Evolutionary conservation across 1,139 yeast species (phyloP), one percentile per base, ranked within the genome.

Genomic region (Candida dubliniensis): DNA sequence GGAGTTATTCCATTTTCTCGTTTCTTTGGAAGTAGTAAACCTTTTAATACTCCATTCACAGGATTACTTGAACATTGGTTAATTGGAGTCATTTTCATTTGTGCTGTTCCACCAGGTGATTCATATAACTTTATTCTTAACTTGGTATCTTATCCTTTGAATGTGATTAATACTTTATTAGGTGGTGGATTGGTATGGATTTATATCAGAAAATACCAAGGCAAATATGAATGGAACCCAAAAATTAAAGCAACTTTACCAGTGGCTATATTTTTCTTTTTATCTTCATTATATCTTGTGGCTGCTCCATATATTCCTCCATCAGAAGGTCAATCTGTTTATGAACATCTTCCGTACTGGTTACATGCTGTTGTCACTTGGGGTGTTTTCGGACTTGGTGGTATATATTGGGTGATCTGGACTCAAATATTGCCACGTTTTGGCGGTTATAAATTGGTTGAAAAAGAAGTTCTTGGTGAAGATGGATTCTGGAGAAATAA

Each of bases 271-370:
- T 86, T 84, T 67, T 87, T 87, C 66, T 74, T 79, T 46, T 65
- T 87, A 44, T 76, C 90, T 8, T 85, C 90, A 14, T 57, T 84
- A 25, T 88, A 87, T 60, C 71, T 88, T 59, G 76, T 87, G 45
- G 78, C 79, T 47, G 93, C 95, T 37, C 96, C 96, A 43, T 87
- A 85, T 61, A 76, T 88, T 51, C 91, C 95, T 34, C 96, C 95
- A 42, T 60, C 74, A 31, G 69, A 59, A 34, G 87, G 84, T 31
- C 86, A 84, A 66, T 71, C 74, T 40, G 90, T 84, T 46, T 87
- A 86, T 73, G 67, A 79, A 38, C 56, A 61, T 44, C 68, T 86
- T 56, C 96, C 95, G 34, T 88, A 87, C 69, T 88, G 81, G 76
- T 76, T 84, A 45, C 95, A 87, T 62, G 83, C 91, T 57, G 95